Evolutionary conservation across 805 yeast species (phyloP).

Genomic region (Dipodascopsis tothii): DNA sequence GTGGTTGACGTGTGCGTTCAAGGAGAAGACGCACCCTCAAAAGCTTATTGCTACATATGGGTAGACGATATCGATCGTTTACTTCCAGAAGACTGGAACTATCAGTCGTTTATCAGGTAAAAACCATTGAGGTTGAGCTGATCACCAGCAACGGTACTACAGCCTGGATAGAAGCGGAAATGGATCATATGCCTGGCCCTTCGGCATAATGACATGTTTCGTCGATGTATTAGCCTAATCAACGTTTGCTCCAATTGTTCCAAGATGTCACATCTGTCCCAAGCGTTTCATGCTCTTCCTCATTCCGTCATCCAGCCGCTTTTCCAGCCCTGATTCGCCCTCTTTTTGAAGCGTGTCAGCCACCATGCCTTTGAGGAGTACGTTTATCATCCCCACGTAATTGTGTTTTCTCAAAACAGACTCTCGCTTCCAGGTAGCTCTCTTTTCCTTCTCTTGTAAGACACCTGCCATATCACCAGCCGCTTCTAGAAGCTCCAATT

Average conservation of each 20-base stretch:
- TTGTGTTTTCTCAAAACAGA: slow-evolving; percentile 49
- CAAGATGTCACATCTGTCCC: neutral
- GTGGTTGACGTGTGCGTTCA: neutral
- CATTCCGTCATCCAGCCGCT: slow-evolving; percentile 7
- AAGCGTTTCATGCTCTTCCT: slow-evolving; percentile 3
- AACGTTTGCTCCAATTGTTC: too few relatives aligned
- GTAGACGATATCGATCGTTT: neutral
- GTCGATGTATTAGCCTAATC: too few relatives aligned
- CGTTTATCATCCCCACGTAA: slow-evolving; percentile 45
- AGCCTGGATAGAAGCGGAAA: neutral
- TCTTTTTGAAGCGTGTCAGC: slow-evolving; percentile 17
- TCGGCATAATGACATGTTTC: neutral
- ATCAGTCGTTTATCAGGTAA: neutral
- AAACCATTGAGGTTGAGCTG: neutral
- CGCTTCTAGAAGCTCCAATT: slow-evolving; percentile 35
- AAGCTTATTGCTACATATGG: neutral
- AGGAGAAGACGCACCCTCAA: neutral
- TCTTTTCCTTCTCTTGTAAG: slow-evolving; percentile 39
- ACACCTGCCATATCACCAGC: slow-evolving; percentile 38
- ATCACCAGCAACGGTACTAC: neutral
- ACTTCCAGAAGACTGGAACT: neutral
- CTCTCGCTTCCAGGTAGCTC: slow-evolving; percentile 48
- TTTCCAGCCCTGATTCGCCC: slow-evolving; percentile 38
- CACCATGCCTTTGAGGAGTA: slow-evolving; percentile 40
- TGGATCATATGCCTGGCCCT: neutral